Conservation (phyloP, 1,284 basidiomycete species). For the Phylloporus sp. region DNA sequence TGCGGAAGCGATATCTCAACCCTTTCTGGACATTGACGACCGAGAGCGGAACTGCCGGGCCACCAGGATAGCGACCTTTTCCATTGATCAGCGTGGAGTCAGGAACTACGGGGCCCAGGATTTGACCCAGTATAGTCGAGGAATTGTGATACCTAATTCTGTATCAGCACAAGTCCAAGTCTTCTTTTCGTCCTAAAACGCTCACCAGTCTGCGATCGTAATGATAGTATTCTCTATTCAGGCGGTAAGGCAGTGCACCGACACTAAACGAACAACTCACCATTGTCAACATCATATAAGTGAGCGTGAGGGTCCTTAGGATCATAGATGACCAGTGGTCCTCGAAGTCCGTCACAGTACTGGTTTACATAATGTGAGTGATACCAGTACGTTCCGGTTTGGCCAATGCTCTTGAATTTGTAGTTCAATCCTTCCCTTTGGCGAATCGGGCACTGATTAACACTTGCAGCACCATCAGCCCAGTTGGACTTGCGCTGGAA, state of each 20-base stretch:
- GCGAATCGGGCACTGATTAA: constrained; percentile 40
- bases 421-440: constrained; percentile 30
- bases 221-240: constrained; percentile 34
- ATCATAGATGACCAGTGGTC: constrained; percentile 45
- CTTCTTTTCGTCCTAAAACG: not conserved
- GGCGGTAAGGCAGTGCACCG: not conserved
- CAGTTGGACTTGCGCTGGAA: constrained; percentile 35
- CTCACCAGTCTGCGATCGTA: constrained; percentile 38
- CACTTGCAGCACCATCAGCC: constrained; percentile 36
- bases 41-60: constrained; percentile 36
- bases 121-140: constrained; percentile 15
- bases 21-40: constrained; percentile 36
- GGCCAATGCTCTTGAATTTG: constrained; percentile 23
- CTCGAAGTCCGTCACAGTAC: constrained; percentile 54
- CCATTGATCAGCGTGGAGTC: constrained; percentile 55
- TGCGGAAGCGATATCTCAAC: constrained; percentile 37
- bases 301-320: constrained; percentile 38
- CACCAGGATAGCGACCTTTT: constrained; percentile 42
- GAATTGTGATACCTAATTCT: constrained; percentile 33
- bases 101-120: constrained; percentile 22
- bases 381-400: constrained; percentile 40
- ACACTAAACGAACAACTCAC: constrained; percentile 18
- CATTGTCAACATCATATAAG: constrained; percentile 46
- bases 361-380: constrained; percentile 36
- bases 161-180: constrained; percentile 1